Conservation (phyloP, 495 filamentous ascomycete genomes). For the Penicillium soppii region DNA sequence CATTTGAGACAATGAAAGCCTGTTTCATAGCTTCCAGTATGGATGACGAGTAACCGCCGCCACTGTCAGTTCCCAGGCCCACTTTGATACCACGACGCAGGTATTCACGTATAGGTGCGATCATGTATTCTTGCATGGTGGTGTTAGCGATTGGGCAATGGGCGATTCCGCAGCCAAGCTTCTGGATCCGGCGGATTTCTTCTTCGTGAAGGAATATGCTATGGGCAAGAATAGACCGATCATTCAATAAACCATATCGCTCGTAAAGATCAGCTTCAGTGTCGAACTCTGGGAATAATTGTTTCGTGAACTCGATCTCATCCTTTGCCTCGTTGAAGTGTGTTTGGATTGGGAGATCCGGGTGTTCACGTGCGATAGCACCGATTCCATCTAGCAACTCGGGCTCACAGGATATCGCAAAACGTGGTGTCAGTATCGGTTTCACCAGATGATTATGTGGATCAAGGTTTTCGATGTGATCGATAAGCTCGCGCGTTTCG, state of each 20-base stretch:
- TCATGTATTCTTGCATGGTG: conserved; percentile 61
- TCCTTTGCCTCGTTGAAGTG: conserved; percentile 62
- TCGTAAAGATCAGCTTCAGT: conserved; percentile 58
- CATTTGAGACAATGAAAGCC: conserved; percentile 61
- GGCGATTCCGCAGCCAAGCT: conserved; percentile 55
- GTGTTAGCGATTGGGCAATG: conserved; percentile 66
- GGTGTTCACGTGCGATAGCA: conserved; percentile 44
- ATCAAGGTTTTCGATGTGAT: conserved; percentile 34
- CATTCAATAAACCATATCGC: conserved; percentile 50
- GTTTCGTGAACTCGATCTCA: conserved; percentile 51
- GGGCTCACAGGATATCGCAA: conserved; percentile 58
- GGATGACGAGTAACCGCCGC: conserved; percentile 61
- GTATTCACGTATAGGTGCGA: conserved; percentile 58
- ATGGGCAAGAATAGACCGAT: conserved; percentile 62
- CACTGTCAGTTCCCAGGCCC: conserved; percentile 65
- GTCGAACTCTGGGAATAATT: conserved; percentile 51
- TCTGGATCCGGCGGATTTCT: conserved; percentile 48
- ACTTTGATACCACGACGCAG: conserved; percentile 60
- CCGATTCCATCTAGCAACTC: conserved; percentile 55
- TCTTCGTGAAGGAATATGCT: conserved; percentile 57
- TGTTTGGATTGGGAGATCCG: conserved; percentile 59
- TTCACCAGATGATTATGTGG: conserved; percentile 39
- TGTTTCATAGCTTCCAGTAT: conserved; percentile 60
- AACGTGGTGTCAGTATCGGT: conserved; percentile 62
- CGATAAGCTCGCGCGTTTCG: conserved; percentile 54